Evolutionary conservation across 176 grass and related monocot species (phyloP).

Genomic region (Carex myosuroides): DNA sequence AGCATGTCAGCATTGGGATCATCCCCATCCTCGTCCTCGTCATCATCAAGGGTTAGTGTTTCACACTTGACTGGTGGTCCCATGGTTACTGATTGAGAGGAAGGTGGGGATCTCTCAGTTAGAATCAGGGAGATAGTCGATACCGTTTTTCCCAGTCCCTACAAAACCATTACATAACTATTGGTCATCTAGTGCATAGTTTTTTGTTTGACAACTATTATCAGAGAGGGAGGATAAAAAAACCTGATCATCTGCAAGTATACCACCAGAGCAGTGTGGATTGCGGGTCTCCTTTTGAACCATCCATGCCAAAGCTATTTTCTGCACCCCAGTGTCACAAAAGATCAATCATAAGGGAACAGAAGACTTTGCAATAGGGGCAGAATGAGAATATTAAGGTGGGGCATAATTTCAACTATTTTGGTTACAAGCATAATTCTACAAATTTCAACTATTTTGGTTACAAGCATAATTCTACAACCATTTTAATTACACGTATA

Average conservation of each 20-base stretch:
- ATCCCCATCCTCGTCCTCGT: conserved; percentile 50
- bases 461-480: background rate
- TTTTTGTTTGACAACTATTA: background rate
- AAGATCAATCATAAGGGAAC: conserved; percentile 12
- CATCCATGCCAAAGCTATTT: conserved; percentile 98
- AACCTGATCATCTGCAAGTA: conserved; percentile 99
- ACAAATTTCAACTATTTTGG: background rate
- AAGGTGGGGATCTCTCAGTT: conserved; percentile 66
- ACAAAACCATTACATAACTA: conserved; percentile 25
- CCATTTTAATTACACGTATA: background rate
- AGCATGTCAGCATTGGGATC: conserved; percentile 13
- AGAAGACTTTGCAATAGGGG: conserved; percentile 3
- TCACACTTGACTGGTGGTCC: conserved; percentile 43
- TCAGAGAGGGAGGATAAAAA: conserved; percentile 1
- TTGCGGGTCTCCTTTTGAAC: conserved; percentile 78
- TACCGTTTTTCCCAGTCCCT: conserved; percentile 97
- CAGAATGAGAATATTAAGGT: background rate
- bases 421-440: background rate
- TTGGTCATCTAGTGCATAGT: conserved; percentile 24
- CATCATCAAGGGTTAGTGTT: conserved; percentile 80
- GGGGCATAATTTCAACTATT: background rate
- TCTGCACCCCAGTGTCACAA: conserved; percentile 40
- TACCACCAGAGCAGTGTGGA: conserved; percentile 76
- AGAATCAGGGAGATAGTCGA: conserved; percentile 91
- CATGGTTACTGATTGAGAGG: conserved; percentile 29